Percentiles rank a stretch among this genome's conserved stretches.
Evolutionary conservation across 1,284 basidiomycete genomes (phyloP).

Genomic region (Irpex lacteus): DNA sequence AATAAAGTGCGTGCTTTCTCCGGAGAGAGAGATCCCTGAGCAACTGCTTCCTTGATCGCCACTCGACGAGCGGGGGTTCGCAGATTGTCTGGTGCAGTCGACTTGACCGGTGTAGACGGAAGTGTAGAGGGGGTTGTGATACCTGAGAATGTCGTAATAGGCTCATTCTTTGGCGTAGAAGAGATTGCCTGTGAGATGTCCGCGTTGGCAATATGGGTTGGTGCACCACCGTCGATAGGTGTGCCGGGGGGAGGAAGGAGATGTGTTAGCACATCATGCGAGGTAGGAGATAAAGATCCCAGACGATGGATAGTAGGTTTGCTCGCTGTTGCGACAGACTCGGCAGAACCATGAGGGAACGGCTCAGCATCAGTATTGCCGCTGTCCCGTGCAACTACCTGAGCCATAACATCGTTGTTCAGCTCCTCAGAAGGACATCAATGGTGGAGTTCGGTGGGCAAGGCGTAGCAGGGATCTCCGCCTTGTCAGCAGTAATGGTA

Average conservation of each 20-base stretch:
- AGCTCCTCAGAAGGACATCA: not conserved
- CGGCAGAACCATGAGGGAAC: not conserved
- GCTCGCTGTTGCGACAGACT: not conserved
- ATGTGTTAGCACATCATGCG: conserved; percentile 30
- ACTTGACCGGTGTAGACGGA: conserved; percentile 9
- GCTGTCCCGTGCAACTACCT: not conserved
- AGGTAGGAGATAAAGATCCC: conserved; percentile 35
- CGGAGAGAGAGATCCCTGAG: conserved; percentile 46
- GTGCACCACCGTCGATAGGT: not conserved
- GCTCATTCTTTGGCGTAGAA: not conserved
- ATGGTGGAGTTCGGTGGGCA: not conserved
- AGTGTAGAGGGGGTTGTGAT: conserved; percentile 5
- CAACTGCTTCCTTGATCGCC: conserved; percentile 47
- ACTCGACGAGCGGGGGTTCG: conserved; percentile 63
- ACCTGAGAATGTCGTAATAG: not conserved
- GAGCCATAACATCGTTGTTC: not conserved
- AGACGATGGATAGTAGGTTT: conserved; percentile 13
- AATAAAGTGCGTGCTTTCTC: conserved; percentile 30
- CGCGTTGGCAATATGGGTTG: no score
- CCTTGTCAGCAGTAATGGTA: not conserved
- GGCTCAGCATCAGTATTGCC: conserved; percentile 1
- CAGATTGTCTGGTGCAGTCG: conserved; percentile 31
- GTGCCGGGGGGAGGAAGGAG: conserved; percentile 17
- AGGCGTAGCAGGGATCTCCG: not conserved
- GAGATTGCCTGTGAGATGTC: not conserved